Percentiles rank a stretch among this genome's conserved stretches.
Evolutionary conservation across 2,329 filamentous ascomycete genomes (phyloP).

Genomic region (Sporothrix mexicana): DNA sequence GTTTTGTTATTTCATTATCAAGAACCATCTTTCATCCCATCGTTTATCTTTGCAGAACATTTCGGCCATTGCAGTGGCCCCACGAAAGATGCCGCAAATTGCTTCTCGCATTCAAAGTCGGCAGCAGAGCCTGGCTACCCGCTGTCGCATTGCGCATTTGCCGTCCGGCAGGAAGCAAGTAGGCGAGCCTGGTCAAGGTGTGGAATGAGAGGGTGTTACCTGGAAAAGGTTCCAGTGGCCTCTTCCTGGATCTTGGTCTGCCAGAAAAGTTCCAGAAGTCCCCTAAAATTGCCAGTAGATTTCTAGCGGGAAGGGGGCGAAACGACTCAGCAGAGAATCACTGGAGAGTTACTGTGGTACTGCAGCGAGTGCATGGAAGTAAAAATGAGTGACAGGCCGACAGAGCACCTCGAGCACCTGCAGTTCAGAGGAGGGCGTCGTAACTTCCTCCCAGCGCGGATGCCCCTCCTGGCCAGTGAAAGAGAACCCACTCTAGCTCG

Average conservation of each 20-base stretch:
- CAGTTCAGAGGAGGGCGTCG: neutral
- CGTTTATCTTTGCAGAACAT: neutral
- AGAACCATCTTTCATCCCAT: neutral
- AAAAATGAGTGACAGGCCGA: neutral
- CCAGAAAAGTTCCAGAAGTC: neutral
- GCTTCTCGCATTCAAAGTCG: neutral
- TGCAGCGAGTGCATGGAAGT: neutral
- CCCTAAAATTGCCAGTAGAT: neutral
- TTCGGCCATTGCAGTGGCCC: neutral
- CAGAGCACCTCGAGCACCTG: neutral
- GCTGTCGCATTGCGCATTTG: constrained; percentile 8
- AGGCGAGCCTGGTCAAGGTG: neutral
- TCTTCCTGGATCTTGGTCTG: no score
- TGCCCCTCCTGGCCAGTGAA: neutral
- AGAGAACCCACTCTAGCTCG: constrained; percentile 19
- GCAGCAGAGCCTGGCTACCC: constrained; percentile 18
- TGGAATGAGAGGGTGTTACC: neutral
- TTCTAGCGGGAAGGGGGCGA: neutral
- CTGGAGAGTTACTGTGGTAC: no score
- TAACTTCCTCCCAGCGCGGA: constrained; percentile 11
- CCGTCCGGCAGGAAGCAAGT: neutral
- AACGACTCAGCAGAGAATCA: no score
- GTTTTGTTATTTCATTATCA: no score
- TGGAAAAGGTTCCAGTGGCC: neutral
- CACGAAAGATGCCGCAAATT: constrained; percentile 11